These are phyloP conservation scores for Sordariomycetes sp. DNA, from an alignment of 2,329 filamentous ascomycete species.

Conservation along the genomic window DNA sequence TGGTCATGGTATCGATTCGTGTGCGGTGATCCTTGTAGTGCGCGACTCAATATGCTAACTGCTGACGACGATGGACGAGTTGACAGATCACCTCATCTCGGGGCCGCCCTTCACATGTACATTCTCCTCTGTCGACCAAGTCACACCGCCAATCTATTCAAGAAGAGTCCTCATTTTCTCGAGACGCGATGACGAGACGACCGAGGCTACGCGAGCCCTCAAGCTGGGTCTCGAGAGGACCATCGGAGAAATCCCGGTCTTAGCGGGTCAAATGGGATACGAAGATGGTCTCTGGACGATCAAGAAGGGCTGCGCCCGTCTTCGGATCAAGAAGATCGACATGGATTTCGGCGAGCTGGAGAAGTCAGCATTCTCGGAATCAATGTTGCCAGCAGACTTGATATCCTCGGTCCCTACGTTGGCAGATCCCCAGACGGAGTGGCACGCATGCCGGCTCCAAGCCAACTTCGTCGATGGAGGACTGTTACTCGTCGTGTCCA, in stretches of 20 bases:
- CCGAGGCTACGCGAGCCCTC: neutral
- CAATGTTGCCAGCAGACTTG: neutral
- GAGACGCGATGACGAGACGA: neutral
- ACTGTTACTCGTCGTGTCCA: neutral
- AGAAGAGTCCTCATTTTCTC: neutral
- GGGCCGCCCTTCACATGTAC: neutral
- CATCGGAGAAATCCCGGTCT: neutral
- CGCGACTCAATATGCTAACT: neutral
- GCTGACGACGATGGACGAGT: neutral
- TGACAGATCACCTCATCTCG: neutral
- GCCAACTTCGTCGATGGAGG: constrained; percentile 1
- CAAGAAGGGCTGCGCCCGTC: neutral
- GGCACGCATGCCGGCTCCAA: neutral
- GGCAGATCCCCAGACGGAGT: neutral
- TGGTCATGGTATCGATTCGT: no score
- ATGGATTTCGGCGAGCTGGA: neutral
- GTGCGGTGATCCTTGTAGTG: no score
- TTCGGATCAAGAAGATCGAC: neutral
- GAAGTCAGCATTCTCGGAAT: neutral
- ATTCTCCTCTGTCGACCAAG: constrained; percentile 1
- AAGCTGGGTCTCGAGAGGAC: neutral
- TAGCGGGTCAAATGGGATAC: constrained; percentile 1
- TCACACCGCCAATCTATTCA: neutral
- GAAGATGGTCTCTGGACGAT: neutral
- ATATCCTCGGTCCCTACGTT: neutral